Evolutionary conservation across 495 filamentous ascomycete genomes (phyloP), one percentile per base, ranked within the genome.

Genomic region (Trichoderma orchidacearum): DNA sequence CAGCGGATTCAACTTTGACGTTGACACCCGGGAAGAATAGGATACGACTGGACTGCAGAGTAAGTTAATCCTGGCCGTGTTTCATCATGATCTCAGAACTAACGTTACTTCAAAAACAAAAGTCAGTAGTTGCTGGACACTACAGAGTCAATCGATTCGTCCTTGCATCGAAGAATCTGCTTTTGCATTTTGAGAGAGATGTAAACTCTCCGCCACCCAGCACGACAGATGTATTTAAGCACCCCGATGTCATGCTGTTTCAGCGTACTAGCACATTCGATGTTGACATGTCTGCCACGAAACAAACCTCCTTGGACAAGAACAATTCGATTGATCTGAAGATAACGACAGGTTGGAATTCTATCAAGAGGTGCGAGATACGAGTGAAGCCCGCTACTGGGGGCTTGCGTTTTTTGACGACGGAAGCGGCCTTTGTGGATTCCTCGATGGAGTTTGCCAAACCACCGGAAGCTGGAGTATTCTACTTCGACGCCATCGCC

Each of bases 301-400:
- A 72, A 55, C 69, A 76, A 41, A 79, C 95, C 52, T 83, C 89
- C 60, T 78, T 97, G 5, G 87, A 93, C 62, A 79, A 82, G 59
- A 82, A 85, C 60, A 84, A 85, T 53, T 81, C 80, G 9, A 68
- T 96, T 5, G 86, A 95, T 58, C 69, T 99, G 48, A 78, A 83
- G 56, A 68, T 95, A 8, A 67, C 75, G 45, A 84, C 82, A 38
- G 92, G 92, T 27, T 83, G 84, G 76, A 96, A 97, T 63, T 69
- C 85, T 3, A 76, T 96, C 50, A 68, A 71, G 30, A 76, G 64
- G 12, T 84, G 82, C 32, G 84, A 86, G 57, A 66, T 99, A 54
- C 82, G 84, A 30, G 73, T 96, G 28, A 80, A 84, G 61, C 80
- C 90, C 58, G 89, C 85, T 3, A 92, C 94, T 3, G 93, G 91